phyloP scores from a whole-genome alignment of 179 eudicot species.

The Actinidia arguta region DNA sequence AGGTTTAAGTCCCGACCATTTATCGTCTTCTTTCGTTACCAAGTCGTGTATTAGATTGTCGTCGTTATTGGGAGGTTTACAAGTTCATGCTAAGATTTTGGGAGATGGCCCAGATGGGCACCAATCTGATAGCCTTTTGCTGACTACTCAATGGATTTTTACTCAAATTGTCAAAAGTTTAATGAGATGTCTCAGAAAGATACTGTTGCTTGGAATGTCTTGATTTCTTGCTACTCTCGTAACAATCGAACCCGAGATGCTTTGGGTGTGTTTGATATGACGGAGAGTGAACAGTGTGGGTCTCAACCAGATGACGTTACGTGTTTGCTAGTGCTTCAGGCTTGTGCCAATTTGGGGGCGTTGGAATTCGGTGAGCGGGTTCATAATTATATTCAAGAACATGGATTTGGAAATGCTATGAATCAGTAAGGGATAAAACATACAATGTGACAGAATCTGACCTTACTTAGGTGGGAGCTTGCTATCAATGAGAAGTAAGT shows the following conservation, averaged over 20 bases:
- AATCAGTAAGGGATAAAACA: too few species aligned
- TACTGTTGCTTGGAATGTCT: slow-evolving; percentile 66
- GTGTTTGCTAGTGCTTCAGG: slow-evolving; percentile 70
- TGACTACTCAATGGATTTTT: slow-evolving; percentile 65
- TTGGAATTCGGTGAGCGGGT: slow-evolving; percentile 69
- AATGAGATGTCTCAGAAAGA: slow-evolving; percentile 67
- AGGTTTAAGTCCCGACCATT: slow-evolving; percentile 39
- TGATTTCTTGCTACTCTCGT: slow-evolving; percentile 57
- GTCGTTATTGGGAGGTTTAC: slow-evolving; percentile 49
- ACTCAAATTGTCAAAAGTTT: slow-evolving; percentile 39
- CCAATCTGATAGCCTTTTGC: slow-evolving; percentile 49
- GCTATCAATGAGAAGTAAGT: too few species aligned
- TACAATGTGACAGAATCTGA: too few species aligned
- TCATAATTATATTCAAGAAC: slow-evolving; percentile 44
- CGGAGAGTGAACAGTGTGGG: slow-evolving; percentile 32
- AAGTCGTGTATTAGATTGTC: slow-evolving; percentile 48
- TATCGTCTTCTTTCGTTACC: slow-evolving; percentile 44
- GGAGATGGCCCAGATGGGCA: slow-evolving; percentile 61
- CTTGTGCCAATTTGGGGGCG: slow-evolving; percentile 62
- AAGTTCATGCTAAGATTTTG: slow-evolving; percentile 60
- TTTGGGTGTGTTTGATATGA: slow-evolving; percentile 50
- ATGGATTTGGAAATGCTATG: slow-evolving; percentile 36
- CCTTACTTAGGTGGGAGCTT: too few species aligned
- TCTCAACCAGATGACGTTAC: slow-evolving; percentile 72
- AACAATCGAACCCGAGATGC: slow-evolving; percentile 66